These are phyloP conservation scores for Blastocystis sp. DNA, from an alignment of 352 stramenopile species.

Conservation along the genomic window DNA sequence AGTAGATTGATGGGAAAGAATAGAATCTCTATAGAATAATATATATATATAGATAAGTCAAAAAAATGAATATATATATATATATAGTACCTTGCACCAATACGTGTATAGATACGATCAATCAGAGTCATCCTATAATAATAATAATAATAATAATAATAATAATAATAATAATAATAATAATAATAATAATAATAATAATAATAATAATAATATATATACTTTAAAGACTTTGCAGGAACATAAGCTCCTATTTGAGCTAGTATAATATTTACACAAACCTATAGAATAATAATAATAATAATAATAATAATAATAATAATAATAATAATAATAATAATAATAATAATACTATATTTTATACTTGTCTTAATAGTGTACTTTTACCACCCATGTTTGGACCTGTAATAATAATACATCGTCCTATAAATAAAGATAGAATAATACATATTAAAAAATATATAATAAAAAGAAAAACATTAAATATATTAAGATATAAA, in stretches of 20 bases:
- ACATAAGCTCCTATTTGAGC: slow-evolving; percentile 97
- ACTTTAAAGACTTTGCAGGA: slow-evolving; percentile 55
- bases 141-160: too few species aligned
- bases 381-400: slow-evolving; percentile 96
- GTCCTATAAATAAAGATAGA: slow-evolving; percentile 7
- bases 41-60: not conserved
- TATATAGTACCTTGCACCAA: slow-evolving; percentile 63
- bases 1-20: slow-evolving; percentile 91
- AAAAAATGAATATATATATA: not conserved
- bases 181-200: too few species aligned
- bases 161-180: too few species aligned
- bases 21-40: slow-evolving; percentile 58
- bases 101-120: slow-evolving; percentile 96
- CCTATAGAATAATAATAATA: too few species aligned
- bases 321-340: too few species aligned
- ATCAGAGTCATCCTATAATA: slow-evolving; percentile 72
- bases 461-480: not conserved
- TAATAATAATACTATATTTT: too few species aligned
- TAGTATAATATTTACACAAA: slow-evolving; percentile 82
- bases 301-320: too few species aligned
- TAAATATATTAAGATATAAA: slow-evolving; percentile 32
- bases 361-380: slow-evolving; percentile 89
- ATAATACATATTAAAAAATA: slow-evolving; percentile 32
- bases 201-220: not conserved
- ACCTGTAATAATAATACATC: slow-evolving; percentile 57